Evolutionary conservation across 192 early-diverging fungal genomes (phyloP).

Genomic region (Backusella psychrophila): DNA sequence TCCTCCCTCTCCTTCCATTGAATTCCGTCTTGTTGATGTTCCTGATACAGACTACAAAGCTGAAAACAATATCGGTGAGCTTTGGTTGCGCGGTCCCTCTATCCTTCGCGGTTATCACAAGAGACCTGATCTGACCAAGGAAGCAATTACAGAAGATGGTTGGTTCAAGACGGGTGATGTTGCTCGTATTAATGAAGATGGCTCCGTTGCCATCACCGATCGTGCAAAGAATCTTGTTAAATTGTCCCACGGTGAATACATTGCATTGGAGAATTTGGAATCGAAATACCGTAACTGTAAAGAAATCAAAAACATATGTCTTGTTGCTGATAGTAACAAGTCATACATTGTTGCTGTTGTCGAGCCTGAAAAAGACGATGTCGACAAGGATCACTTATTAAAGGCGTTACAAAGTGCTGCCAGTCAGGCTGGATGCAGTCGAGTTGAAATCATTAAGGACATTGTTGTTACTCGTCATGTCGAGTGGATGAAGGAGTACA

Average conservation of each 20-base stretch:
- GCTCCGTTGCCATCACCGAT: constrained; percentile 71
- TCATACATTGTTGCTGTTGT: constrained; percentile 69
- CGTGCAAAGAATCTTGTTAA: constrained; percentile 83
- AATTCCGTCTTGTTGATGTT: constrained; percentile 61
- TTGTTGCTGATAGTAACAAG: constrained; percentile 66
- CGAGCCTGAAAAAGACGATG: constrained; percentile 45
- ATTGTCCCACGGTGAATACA: constrained; percentile 70
- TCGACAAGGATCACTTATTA: constrained; percentile 48
- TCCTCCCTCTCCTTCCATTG: constrained; percentile 56
- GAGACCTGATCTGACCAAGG: constrained; percentile 43
- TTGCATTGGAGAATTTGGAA: constrained; percentile 54
- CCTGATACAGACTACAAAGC: constrained; percentile 54
- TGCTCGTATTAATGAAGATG: constrained; percentile 38
- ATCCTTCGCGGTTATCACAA: constrained; percentile 53
- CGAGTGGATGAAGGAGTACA: constrained; percentile 70
- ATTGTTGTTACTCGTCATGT: constrained; percentile 50
- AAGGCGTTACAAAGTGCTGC: constrained; percentile 53
- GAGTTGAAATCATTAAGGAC: constrained; percentile 61
- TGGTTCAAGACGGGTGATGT: constrained; percentile 60
- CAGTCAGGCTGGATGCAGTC: constrained; percentile 52
- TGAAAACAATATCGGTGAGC: constrained; percentile 54
- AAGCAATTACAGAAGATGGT: constrained; percentile 50
- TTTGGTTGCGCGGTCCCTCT: constrained; percentile 62
- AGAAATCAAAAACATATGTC: constrained; percentile 73
- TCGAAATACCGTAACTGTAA: constrained; percentile 71